Evolutionary conservation across 2,329 filamentous ascomycete species (phyloP).

Genomic region (Xenoacremonium recifei): DNA sequence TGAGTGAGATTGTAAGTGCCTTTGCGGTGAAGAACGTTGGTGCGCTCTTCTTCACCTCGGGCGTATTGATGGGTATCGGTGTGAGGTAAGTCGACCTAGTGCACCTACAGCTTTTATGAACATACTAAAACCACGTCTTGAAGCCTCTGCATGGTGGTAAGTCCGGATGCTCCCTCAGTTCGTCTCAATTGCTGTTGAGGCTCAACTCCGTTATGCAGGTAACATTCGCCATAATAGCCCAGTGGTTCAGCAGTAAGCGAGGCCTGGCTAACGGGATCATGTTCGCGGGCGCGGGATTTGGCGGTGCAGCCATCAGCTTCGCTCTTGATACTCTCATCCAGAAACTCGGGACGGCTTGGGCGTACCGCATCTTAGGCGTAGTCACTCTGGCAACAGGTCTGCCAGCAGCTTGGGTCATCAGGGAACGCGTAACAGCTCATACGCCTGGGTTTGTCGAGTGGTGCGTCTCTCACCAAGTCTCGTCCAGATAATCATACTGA

Average conservation of each 20-base stretch:
- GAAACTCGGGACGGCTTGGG: conserved; percentile 46
- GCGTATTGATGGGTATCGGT: conserved; percentile 31
- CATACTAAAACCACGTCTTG: not conserved
- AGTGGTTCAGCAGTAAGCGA: conserved; percentile 54
- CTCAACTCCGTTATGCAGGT: conserved; percentile 26
- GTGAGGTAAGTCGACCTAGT: conserved; percentile 31
- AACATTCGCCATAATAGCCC: conserved; percentile 46
- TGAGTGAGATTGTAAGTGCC: conserved; percentile 45
- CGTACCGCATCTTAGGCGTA: conserved; percentile 53
- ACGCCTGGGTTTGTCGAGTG: conserved; percentile 45
- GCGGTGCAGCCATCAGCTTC: conserved; percentile 52
- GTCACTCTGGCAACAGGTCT: conserved; percentile 51
- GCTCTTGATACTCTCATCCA: conserved; percentile 47
- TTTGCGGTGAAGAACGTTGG: conserved; percentile 34
- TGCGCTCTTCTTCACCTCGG: conserved; percentile 34
- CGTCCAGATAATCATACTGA: conserved; percentile 3
- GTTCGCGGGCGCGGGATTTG: conserved; percentile 53
- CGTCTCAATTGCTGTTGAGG: not conserved
- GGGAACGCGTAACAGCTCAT: conserved; percentile 35
- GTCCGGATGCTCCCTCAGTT: not conserved
- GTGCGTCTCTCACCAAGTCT: conserved; percentile 33
- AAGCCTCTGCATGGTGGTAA: conserved; percentile 34
- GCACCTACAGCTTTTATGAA: too few species aligned
- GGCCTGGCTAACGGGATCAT: conserved; percentile 56
- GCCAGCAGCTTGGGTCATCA: conserved; percentile 54